Evolutionary conservation across 257 asterid species (phyloP).

Genomic region (Ajuga chamaepitys): DNA sequence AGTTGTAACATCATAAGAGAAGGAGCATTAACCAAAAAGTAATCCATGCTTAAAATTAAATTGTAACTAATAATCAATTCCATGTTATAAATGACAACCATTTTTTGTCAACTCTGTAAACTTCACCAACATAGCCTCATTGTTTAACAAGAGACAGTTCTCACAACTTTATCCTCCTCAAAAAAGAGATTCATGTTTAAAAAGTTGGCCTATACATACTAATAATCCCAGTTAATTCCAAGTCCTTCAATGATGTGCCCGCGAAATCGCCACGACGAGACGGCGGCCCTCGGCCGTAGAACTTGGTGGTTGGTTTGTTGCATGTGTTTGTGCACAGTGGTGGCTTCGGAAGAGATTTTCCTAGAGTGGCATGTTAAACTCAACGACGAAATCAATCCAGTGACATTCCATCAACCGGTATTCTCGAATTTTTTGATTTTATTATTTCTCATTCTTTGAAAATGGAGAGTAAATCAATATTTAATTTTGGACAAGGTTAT

Average conservation of each 20-base stretch:
- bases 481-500: slow-evolving; percentile 37
- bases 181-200: neutral
- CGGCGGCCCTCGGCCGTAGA: slow-evolving; percentile 24
- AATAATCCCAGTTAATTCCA: neutral
- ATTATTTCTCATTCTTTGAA: neutral
- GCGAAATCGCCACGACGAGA: slow-evolving; percentile 6
- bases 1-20: too few species aligned
- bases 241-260: neutral
- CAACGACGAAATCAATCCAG: slow-evolving; percentile 28
- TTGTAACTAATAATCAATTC: too few species aligned
- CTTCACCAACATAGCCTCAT: slow-evolving; percentile 9
- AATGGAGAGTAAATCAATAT: neutral
- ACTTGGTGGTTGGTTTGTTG: slow-evolving; percentile 24
- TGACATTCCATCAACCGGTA: slow-evolving; percentile 47
- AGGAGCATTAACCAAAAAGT: too few species aligned
- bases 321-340: slow-evolving; percentile 19
- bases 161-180: neutral
- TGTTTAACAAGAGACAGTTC: slow-evolving; percentile 5
- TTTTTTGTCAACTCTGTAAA: slow-evolving; percentile 10
- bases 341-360: slow-evolving; percentile 31
- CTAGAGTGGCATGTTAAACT: slow-evolving; percentile 51
- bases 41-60: too few species aligned
- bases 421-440: neutral
- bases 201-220: neutral
- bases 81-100: too few species aligned